Conservation (phyloP, 768 basidiomycete genomes). For the Naganishia vaughanmartiniae region DNA sequence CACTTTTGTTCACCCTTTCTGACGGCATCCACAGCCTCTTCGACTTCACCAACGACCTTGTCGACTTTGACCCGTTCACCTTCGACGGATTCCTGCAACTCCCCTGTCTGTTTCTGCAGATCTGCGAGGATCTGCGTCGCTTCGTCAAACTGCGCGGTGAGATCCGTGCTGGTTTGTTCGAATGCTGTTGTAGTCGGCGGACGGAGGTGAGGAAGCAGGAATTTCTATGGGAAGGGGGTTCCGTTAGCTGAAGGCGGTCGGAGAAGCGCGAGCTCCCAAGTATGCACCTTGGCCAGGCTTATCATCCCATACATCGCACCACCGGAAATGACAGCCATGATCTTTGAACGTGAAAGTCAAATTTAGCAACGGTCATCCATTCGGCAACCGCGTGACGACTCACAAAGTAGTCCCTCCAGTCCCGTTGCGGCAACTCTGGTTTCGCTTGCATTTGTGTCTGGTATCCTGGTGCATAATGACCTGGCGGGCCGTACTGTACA, state of each 20-base stretch:
- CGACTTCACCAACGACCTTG: conserved; percentile 44
- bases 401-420: conserved; percentile 98
- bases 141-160: conserved; percentile 73
- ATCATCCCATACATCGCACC: conserved; percentile 75
- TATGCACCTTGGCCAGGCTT: conserved; percentile 61
- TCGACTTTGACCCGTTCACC: conserved; percentile 39
- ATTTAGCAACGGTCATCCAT: conserved; percentile 14
- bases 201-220: conserved; percentile 80
- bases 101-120: conserved; percentile 50
- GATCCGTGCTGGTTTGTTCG: conserved; percentile 77
- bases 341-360: conserved; percentile 57
- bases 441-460: conserved; percentile 34
- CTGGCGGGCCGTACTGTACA: conserved; percentile 22
- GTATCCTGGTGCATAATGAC: conserved; percentile 29
- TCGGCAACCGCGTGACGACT: too few relatives aligned
- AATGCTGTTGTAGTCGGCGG: conserved; percentile 86
- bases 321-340: conserved; percentile 87
- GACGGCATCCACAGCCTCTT: conserved; percentile 42
- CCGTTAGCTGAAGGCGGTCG: too few relatives aligned
- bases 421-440: conserved; percentile 63
- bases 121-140: conserved; percentile 52
- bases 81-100: conserved; percentile 41
- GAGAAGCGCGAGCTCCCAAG: conserved; percentile 37
- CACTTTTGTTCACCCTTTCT: conserved; percentile 70
- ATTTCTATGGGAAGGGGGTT: conserved; percentile 62